phyloP scores from a whole-genome alignment of 768 basidiomycete genomes.

The Mrakia frigida region DNA sequence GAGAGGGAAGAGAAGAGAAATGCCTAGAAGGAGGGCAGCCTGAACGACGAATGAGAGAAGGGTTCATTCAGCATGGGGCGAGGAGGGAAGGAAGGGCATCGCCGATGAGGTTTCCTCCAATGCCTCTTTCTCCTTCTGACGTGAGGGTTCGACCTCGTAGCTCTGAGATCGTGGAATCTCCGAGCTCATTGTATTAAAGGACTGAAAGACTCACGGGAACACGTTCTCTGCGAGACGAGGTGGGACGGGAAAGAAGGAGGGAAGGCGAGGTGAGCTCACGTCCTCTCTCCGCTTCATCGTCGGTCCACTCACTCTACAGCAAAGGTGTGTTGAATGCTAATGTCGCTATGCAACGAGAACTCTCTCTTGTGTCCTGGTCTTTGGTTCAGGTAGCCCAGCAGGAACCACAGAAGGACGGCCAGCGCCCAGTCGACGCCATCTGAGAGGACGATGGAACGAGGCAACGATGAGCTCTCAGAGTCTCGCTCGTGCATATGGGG shows the following conservation, averaged over 20 bases:
- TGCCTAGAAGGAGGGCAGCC: slow-evolving; percentile 40
- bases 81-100: slow-evolving; percentile 50
- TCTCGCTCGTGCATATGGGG: not conserved
- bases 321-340: slow-evolving; percentile 43
- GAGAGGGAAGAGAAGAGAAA: slow-evolving; percentile 61
- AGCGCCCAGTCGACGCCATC: slow-evolving; percentile 28
- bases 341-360: slow-evolving; percentile 68
- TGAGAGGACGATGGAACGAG: not conserved
- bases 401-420: slow-evolving; percentile 22
- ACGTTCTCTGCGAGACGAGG: slow-evolving; percentile 56
- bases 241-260: slow-evolving; percentile 32
- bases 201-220: slow-evolving; percentile 56
- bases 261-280: slow-evolving; percentile 47
- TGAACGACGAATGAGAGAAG: slow-evolving; percentile 6
- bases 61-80: not conserved
- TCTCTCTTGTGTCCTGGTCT: slow-evolving; percentile 55
- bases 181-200: slow-evolving; percentile 17
- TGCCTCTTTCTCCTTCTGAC: too few relatives aligned
- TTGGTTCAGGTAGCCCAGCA: slow-evolving; percentile 31
- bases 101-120: slow-evolving; percentile 4
- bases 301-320: slow-evolving; percentile 4
- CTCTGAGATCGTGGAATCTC: too few relatives aligned
- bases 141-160: too few relatives aligned
- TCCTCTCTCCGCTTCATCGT: not conserved
- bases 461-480: not conserved